phyloP scores from a whole-genome alignment of 108 stramenopile genomes.

The Stephanodiscus triporus region DNA sequence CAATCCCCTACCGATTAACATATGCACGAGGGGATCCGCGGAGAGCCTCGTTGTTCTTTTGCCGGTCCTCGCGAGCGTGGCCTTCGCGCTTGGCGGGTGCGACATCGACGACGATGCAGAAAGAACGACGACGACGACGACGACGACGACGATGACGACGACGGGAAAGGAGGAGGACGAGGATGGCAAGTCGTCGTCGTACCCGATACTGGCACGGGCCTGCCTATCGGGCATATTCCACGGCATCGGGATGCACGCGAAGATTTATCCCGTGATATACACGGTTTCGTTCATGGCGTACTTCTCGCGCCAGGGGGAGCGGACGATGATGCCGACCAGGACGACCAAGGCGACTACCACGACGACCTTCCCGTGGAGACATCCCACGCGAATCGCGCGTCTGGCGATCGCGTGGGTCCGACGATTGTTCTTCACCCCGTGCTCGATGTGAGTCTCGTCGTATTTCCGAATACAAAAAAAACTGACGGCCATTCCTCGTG shows the following conservation, averaged over 20 bases:
- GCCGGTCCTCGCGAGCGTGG: constrained; percentile 79
- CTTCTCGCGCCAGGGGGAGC: constrained; percentile 41
- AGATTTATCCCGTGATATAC: constrained; percentile 89
- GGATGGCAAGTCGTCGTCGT: not conserved
- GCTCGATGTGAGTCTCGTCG: constrained; percentile 31
- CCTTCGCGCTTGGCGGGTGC: constrained; percentile 23
- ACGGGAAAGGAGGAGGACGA: not conserved
- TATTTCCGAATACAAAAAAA: not conserved
- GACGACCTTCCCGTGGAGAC: constrained; percentile 44
- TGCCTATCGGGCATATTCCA: constrained; percentile 73
- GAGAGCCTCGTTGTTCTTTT: constrained; percentile 87
- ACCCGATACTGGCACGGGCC: constrained; percentile 35
- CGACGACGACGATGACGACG: not conserved
- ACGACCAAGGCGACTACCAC: constrained; percentile 17
- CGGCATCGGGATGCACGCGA: constrained; percentile 84
- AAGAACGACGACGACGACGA: constrained; percentile 6
- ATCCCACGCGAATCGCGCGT: constrained; percentile 29
- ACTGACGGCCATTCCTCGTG: no score
- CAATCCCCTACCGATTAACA: constrained; percentile 93
- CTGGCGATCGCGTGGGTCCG: constrained; percentile 37
- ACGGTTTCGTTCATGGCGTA: constrained; percentile 76
- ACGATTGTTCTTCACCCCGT: constrained; percentile 43
- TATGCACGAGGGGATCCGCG: constrained; percentile 91
- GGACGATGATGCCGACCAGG: not conserved
- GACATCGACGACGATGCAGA: constrained; percentile 2